phyloP scores from a whole-genome alignment of 495 filamentous ascomycete genomes.

The Achaetomiella virescens region DNA sequence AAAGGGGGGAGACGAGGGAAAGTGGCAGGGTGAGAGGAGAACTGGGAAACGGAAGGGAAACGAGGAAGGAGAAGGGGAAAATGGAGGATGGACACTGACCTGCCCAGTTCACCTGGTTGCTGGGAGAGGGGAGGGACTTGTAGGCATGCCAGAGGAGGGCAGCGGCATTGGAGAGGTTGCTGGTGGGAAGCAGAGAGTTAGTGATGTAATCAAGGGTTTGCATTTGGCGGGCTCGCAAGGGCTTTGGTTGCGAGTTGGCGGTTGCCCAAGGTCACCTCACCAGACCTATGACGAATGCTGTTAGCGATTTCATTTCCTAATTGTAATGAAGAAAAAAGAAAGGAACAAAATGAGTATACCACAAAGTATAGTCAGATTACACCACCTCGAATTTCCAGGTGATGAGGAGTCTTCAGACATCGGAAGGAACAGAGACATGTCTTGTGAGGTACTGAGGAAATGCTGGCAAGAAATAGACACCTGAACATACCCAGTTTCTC shows the following conservation, averaged over 20 bases:
- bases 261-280: constrained; percentile 30
- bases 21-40: not conserved
- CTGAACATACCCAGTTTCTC: constrained; percentile 70
- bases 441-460: not conserved
- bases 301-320: not conserved
- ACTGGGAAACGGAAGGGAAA: constrained; percentile 2
- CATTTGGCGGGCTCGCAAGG: not conserved
- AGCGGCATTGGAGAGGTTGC: constrained; percentile 79
- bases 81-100: constrained; percentile 40
- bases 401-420: not conserved
- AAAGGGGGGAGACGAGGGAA: not conserved
- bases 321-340: not conserved
- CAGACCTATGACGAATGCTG: constrained; percentile 45
- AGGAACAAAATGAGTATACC: not conserved
- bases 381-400: not conserved
- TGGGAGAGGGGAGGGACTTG: constrained; percentile 69
- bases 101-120: constrained; percentile 75
- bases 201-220: not conserved
- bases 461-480: not conserved
- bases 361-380: too few relatives aligned
- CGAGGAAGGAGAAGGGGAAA: not conserved
- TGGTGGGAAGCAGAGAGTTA: constrained; percentile 24
- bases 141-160: constrained; percentile 85
- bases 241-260: not conserved
- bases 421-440: not conserved